A percentile compares a stretch with the other conserved stretches of the same genome.
Conservation (phyloP, 768 basidiomycete species). For the Candolleomyces aberdarensis region DNA sequence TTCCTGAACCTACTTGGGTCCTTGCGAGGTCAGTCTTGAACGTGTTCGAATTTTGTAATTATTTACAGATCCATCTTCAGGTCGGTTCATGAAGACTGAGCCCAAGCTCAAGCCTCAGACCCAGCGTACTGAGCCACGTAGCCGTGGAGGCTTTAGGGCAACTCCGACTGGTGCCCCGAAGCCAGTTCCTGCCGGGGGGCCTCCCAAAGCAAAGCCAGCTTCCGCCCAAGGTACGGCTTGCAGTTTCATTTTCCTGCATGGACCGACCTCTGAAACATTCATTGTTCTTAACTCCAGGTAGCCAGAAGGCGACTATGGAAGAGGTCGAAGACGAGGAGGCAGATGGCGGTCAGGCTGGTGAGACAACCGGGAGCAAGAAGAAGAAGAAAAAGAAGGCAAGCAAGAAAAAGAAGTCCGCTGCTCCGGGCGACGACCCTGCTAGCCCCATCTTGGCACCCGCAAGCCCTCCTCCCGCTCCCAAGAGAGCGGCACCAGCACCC, state of each 20-base stretch:
- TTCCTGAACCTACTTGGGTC: constrained; percentile 76
- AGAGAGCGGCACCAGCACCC: constrained; percentile 7
- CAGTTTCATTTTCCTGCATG: neutral
- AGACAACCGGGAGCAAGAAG: constrained; percentile 40
- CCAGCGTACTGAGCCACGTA: constrained; percentile 22
- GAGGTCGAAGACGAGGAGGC: constrained; percentile 77
- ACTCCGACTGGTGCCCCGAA: constrained; percentile 27
- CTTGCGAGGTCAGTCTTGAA: constrained; percentile 52
- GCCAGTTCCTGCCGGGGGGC: constrained; percentile 19
- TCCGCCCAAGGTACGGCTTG: neutral
- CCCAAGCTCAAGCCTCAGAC: constrained; percentile 35
- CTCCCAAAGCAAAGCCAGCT: constrained; percentile 18
- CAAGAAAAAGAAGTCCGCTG: constrained; percentile 57
- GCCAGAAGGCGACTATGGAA: constrained; percentile 56
- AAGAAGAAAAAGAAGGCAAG: constrained; percentile 78
- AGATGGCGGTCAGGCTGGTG: constrained; percentile 23
- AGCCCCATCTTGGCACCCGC: constrained; percentile 11
- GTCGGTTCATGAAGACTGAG: constrained; percentile 57
- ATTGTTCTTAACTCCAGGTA: constrained; percentile 16
- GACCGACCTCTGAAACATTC: neutral
- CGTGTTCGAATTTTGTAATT: neutral
- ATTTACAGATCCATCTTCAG: constrained; percentile 27
- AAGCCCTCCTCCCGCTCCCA: constrained; percentile 14
- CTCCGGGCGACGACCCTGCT: constrained; percentile 20
- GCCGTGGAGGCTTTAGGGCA: constrained; percentile 23